A percentile compares a stretch with the other conserved stretches of the same genome.
These are phyloP conservation scores for Grosmannia huntii DNA, from an alignment of 2,329 filamentous ascomycete genomes.

Conservation along the genomic window DNA sequence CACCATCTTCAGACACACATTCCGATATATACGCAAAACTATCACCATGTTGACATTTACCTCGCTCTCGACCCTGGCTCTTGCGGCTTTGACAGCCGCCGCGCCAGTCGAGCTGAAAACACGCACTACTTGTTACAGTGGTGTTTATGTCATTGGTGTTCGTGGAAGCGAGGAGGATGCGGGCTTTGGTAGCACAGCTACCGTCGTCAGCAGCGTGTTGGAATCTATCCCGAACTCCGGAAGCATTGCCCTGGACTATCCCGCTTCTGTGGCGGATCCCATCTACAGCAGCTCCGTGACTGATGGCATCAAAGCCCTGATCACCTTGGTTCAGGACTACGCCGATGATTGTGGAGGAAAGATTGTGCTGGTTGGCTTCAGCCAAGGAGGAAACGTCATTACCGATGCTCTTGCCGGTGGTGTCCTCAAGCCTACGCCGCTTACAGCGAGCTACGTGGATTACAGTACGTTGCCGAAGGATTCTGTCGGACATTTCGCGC, in stretches of 20 bases:
- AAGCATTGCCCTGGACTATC: slow-evolving; percentile 3
- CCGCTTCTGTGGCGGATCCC: slow-evolving; percentile 2
- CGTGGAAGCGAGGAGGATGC: slow-evolving; percentile 1
- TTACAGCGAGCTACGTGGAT: slow-evolving; percentile 1
- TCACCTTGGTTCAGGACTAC: slow-evolving; percentile 1
- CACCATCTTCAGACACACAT: too few relatives aligned
- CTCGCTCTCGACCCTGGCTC: background rate
- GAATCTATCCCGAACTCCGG: slow-evolving; percentile 4
- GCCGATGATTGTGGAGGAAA: slow-evolving; percentile 2
- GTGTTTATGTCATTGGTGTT: slow-evolving; percentile 4
- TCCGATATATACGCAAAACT: background rate
- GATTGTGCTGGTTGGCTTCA: slow-evolving; percentile 5
- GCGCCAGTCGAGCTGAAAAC: background rate
- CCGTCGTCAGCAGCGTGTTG: background rate
- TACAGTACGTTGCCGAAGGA: background rate
- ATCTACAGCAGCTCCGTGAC: slow-evolving; percentile 3
- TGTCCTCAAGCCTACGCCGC: slow-evolving; percentile 4
- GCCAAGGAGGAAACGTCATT: slow-evolving; percentile 5
- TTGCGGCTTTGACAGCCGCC: background rate
- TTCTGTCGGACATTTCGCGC: background rate
- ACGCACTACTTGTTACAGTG: slow-evolving; percentile 4
- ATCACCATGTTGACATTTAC: background rate
- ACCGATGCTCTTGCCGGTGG: slow-evolving; percentile 4
- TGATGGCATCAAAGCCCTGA: slow-evolving; percentile 3
- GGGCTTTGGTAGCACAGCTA: background rate